Percentiles rank a stretch among this genome's conserved stretches.
Conservation (phyloP, 164 flowering plant species). For the Santalum album region DNA sequence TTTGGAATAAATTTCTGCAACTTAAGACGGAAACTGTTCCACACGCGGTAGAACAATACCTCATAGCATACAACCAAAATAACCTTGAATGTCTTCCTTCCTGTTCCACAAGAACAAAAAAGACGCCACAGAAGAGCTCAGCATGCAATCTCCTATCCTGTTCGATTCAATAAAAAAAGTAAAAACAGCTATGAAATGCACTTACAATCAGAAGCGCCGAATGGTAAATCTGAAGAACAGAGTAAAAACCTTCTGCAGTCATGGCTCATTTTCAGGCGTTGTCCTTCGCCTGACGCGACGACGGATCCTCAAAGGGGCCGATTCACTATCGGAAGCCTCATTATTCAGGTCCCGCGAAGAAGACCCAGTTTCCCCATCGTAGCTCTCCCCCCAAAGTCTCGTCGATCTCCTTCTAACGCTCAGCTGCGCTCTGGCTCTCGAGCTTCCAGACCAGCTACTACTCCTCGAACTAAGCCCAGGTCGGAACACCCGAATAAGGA, state of each 20-base stretch:
- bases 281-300: conserved; percentile 25
- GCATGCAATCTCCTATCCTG: too few relatives aligned
- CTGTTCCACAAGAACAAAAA: conserved; percentile 7
- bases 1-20: conserved; percentile 5
- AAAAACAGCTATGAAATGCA: not conserved
- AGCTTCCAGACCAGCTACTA: conserved; percentile 47
- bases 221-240: not conserved
- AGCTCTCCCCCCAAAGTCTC: conserved; percentile 61
- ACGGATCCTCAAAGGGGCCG: conserved; percentile 25
- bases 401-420: conserved; percentile 42
- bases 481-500: conserved; percentile 45
- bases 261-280: conserved; percentile 33
- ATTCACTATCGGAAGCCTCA: conserved; percentile 36
- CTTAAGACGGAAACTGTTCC: not conserved
- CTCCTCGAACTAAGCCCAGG: conserved; percentile 34
- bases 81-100: not conserved
- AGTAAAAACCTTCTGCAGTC: conserved; percentile 2
- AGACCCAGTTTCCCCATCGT: conserved; percentile 37
- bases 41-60: not conserved
- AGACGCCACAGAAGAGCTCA: too few relatives aligned
- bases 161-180: too few relatives aligned
- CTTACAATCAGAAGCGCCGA: conserved; percentile 8
- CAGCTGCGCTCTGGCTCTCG: conserved; percentile 49
- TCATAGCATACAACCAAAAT: not conserved
- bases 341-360: conserved; percentile 37